Evolutionary conservation across 2,329 filamentous ascomycete species (phyloP), one percentile per base, ranked within the genome.

Genomic region (Aspergillus floridensis): DNA sequence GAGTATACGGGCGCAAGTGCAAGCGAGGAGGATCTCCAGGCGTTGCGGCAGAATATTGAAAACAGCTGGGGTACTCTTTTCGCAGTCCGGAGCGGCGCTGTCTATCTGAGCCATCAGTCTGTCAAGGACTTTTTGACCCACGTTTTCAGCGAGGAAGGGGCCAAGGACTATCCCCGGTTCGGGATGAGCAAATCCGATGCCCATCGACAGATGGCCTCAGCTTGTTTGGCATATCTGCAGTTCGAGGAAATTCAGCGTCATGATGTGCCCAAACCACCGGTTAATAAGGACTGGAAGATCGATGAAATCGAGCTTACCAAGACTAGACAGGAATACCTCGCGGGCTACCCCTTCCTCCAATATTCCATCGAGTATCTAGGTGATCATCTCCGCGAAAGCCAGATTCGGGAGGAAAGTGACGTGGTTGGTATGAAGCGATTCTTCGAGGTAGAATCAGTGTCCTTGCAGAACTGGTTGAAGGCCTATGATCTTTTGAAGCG

Each of bases 401-500:
- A 50, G 0, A 50, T 50, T 5, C 22, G 14, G 7, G 44, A 56
- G 4, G 44, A 56, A 21, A 49, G 22, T 16, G 41, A 56, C 12
- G 29, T 56, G 3, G 12, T 21, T 24, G 53, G 53, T 26, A 56
- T 47, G 53, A 35, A 56, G 12, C 7, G 29, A 11, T 56, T 56
- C 29, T 56, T 56, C 29, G 53, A 24, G 16, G 24, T 14, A 2
- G 21, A 49, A 5, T 48, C 53, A 14, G 26, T 19, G 8, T 22
- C 53, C 12, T 35, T 56, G 19, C 14, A 21, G 5, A 47, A 26
- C 12, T 56, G 53, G 53, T n/a, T 26, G 14, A 26, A 21, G 31
- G 41, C 41, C 4, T 56, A 56, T n/a, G 53, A 56, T 56, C 44
- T 56, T 26, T 6, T 56, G n/a, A 32, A 48, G 44, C 41, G 53